These are phyloP conservation scores for Glycine latifolia DNA, from an alignment of 306 rosid species.

Conservation along the genomic window DNA sequence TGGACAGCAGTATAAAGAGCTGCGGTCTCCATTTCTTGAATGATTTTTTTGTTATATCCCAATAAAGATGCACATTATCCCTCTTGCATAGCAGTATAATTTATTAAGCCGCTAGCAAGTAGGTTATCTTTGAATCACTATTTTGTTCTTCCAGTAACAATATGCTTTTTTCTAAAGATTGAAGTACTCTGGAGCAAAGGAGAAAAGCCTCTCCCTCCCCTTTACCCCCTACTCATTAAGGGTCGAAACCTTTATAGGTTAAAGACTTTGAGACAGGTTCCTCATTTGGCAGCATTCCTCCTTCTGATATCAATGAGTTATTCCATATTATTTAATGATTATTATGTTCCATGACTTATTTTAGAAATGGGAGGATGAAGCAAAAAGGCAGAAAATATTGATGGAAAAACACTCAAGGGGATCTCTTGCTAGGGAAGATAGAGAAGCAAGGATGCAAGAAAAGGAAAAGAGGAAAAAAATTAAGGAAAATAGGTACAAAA, in stretches of 20 bases:
- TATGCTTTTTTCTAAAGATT: conserved; percentile 57
- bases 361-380: conserved; percentile 86
- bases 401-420: conserved; percentile 89
- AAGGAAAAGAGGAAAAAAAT: conserved; percentile 60
- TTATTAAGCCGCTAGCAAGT: too few relatives aligned
- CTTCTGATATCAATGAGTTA: conserved; percentile 26
- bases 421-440: conserved; percentile 68
- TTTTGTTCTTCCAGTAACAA: conserved; percentile 34
- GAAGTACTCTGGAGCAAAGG: conserved; percentile 98
- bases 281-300: conserved; percentile 20
- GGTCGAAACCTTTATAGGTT: conserved; percentile 90
- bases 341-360: conserved; percentile 5
- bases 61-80: too few relatives aligned
- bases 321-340: conserved; percentile 24
- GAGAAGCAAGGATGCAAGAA: conserved; percentile 70
- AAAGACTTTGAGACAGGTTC: conserved; percentile 92
- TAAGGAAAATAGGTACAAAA: conserved; percentile 61
- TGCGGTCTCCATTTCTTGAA: background rate
- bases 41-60: background rate
- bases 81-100: too few relatives aligned
- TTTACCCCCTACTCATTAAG: conserved; percentile 81
- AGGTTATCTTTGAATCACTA: conserved; percentile 11
- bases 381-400: conserved; percentile 66
- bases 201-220: conserved; percentile 83
- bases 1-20: background rate